Evolutionary conservation across 2,329 filamentous ascomycete species (phyloP), one percentile per base, ranked within the genome.

Genomic region (Neocatenulostroma microsporum): DNA sequence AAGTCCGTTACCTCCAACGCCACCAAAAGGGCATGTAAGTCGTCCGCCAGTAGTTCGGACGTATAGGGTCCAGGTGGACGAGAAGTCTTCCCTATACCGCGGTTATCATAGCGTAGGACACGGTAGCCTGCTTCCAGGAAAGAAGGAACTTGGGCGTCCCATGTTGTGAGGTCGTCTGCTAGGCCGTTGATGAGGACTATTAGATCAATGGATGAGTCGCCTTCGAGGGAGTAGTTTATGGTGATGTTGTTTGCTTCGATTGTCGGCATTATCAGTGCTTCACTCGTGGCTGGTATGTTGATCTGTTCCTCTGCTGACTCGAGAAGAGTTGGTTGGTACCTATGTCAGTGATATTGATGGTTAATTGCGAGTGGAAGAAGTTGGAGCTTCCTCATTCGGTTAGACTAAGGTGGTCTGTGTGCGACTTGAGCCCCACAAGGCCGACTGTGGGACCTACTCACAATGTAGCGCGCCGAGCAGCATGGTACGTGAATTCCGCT

Each of bases 101-200:
- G 37, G 33, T 52, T 52, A 42, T 52, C 49, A 37, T 46, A 52
- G 37, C 39, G 32, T 12, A 52, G 40, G 23, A 48, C 36, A 5
- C 27, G 25, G 20, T 42, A 51, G 30, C 47, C 45, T 24, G 43
- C 39, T 17, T 31, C 25, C 4, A 41, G 36, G 28, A 47, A 38
- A 21, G 47, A 36, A 14, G 45, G 37, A 18, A 46, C 34, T 35
- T 50, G 42, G 32, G 33, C 19, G 20, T 34, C 30, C 48, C 47
- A 51, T 11, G 48, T 45, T 36, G 32, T 14, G 13, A 45, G 38
- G 21, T 49, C 47, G 29, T 51, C 48, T 13, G 48, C 48, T 13
- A 51, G 48, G 34, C 48, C 48, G 30, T 51, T 51, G 39, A 49
- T 37, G 9, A 51, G 41, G 25, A 51, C 48, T 17, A 51, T 21